Conservation (phyloP, 371 early-diverging fungal species). For the Mucor saturninus region DNA sequence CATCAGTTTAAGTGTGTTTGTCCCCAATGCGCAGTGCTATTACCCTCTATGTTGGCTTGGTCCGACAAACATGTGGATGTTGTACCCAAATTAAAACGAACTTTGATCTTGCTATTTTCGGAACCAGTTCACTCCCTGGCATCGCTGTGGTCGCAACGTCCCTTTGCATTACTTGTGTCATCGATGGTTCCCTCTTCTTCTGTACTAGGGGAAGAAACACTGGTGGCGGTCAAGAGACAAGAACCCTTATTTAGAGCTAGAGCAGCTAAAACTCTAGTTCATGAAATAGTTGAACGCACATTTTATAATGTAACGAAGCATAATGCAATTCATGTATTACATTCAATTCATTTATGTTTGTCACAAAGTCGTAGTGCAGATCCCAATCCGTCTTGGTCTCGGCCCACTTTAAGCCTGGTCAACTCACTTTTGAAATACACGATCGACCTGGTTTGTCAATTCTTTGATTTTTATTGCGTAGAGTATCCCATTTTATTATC, state of each 20-base stretch:
- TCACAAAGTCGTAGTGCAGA: constrained; percentile 47
- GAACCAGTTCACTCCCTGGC: constrained; percentile 46
- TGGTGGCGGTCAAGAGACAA: constrained; percentile 10
- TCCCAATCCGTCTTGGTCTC: constrained; percentile 50
- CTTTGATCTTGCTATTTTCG: constrained; percentile 36
- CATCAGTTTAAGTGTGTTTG: constrained; percentile 52
- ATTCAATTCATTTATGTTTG: constrained; percentile 46
- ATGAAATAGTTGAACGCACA: constrained; percentile 28
- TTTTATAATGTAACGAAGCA: constrained; percentile 45
- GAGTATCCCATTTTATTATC: constrained; percentile 54
- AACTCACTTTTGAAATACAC: constrained; percentile 44
- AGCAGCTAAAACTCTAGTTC: constrained; percentile 17
- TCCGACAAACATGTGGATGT: constrained; percentile 35
- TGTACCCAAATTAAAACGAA: constrained; percentile 29
- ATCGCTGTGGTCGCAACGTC: constrained; percentile 42
- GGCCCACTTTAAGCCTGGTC: constrained; percentile 34
- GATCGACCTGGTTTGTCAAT: constrained; percentile 36
- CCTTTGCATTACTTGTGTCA: constrained; percentile 41
- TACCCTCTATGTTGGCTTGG: constrained; percentile 54
- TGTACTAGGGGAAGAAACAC: constrained; percentile 8
- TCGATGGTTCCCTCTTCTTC: constrained; percentile 22
- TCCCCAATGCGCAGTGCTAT: constrained; percentile 38
- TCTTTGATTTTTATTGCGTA: constrained; percentile 53
- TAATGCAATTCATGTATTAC: constrained; percentile 49
- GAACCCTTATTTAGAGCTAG: constrained; percentile 20